Evolutionary conservation across 1,284 basidiomycete genomes (phyloP), one percentile per base, ranked within the genome.

Genomic region (Ustilago cynodontis): DNA sequence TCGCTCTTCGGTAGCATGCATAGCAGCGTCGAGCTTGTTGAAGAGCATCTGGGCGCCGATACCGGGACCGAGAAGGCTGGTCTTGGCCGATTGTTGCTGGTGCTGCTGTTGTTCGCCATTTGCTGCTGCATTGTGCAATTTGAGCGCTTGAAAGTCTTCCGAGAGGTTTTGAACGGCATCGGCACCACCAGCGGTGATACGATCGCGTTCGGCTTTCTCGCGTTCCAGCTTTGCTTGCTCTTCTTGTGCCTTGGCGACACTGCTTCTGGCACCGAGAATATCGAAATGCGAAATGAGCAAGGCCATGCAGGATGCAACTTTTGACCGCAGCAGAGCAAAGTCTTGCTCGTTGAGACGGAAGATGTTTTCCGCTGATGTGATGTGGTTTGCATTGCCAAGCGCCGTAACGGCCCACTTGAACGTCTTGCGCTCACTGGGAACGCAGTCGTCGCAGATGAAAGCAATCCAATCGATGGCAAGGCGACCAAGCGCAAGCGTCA

Each of bases 351-450:
- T 92, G 56, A 99, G 90, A 37, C 95, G 91, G 18, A 98, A 90
- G 79, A 99, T 99, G 86, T 92, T 92, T 82, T 93, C 94, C 18
- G 69, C 63, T 73, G 92, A 90, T 5, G 96, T 99, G 75, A 95
- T 92, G 81, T 92, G 90, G 80, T 95, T 91, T 3, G 95, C 93
- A 84, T 97, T 98, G 84, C 98, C 94, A 20, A 99, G 90, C 4
- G 97, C 95, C 59, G 93, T 93, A 60, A 99, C 95, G 1, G 97
- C 96, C 95, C 96, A 99, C 85, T 94, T 92, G 90, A 99, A 99
- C 0, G 95, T 99, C 86, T 93, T 94, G 70, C 94, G 91, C 86
- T 99, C 96, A 50, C 94, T 93, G 1, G 95, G 94, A 81, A 98
- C 93, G 87, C 97, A 99, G 82, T 96, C 94, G 85, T 98, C 95